phyloP scores from a whole-genome alignment of 140 eudicot species.

The Bidens hawaiensis region DNA sequence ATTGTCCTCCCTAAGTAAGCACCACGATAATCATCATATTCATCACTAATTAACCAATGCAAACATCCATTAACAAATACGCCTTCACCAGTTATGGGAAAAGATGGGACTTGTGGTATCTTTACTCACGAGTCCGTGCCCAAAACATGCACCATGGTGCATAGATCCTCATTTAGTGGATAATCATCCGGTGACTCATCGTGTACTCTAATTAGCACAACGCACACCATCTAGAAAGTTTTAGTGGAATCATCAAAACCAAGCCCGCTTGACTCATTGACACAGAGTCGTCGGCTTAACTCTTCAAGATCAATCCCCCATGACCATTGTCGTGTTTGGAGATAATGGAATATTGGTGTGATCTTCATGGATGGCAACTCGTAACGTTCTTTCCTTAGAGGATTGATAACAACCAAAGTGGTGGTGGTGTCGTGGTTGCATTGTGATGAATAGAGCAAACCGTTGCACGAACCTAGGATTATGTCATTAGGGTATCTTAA shows the following conservation, averaged over 20 bases:
- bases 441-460: neutral
- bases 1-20: neutral
- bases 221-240: neutral
- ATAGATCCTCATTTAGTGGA: neutral
- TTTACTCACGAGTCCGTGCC: slow-evolving; percentile 10
- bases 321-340: neutral
- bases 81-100: neutral
- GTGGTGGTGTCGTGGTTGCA: too few species aligned
- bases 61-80: slow-evolving; percentile 11
- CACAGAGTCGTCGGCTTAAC: neutral
- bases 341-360: too few species aligned
- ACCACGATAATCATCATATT: neutral
- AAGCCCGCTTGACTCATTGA: neutral
- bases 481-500: too few species aligned
- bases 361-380: slow-evolving; percentile 3
- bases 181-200: neutral
- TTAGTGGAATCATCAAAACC: neutral
- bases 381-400: neutral
- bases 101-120: neutral
- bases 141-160: slow-evolving; percentile 22
- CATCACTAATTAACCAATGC: slow-evolving; percentile 12
- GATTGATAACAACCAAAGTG: neutral
- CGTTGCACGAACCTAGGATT: slow-evolving; percentile 5
- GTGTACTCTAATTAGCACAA: neutral
- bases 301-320: too few species aligned